These are phyloP conservation scores for Friedmanniomyces endolithicus DNA, from an alignment of 495 filamentous ascomycete genomes.

Conservation along the genomic window DNA sequence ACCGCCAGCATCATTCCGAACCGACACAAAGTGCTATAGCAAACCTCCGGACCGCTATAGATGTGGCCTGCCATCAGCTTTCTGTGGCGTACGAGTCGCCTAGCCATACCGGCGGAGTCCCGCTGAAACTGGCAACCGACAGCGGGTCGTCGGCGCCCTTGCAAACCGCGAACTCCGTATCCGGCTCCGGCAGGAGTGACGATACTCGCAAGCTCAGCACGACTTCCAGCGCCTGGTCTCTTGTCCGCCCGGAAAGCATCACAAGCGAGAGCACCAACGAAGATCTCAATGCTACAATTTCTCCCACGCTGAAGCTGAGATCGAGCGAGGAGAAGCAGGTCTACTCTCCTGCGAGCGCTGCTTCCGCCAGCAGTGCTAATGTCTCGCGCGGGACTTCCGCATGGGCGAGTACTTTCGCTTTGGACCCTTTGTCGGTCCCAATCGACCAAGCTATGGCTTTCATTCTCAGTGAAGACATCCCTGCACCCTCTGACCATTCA, in stretches of 20 bases:
- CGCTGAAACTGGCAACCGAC: neutral
- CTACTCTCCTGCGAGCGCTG: neutral
- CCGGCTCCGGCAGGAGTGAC: neutral
- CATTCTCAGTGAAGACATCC: neutral
- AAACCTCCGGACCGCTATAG: neutral
- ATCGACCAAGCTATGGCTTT: neutral
- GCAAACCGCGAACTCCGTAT: neutral
- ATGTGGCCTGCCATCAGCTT: conserved; percentile 1
- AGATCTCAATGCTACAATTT: neutral
- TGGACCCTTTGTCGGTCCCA: neutral
- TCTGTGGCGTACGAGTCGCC: neutral
- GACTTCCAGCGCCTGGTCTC: neutral
- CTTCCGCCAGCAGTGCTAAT: neutral
- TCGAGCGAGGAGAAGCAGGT: neutral
- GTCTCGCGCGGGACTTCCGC: neutral
- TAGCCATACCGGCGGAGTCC: neutral
- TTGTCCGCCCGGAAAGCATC: neutral
- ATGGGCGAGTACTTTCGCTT: neutral
- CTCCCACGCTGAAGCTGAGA: neutral
- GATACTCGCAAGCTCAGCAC: neutral
- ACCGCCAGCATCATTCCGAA: neutral
- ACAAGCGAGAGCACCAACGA: neutral
- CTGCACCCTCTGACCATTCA: neutral
- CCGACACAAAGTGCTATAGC: neutral
- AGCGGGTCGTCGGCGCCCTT: neutral